Conservation (phyloP, 2,329 filamentous ascomycete genomes). For the Zasmidium cellare region DNA sequence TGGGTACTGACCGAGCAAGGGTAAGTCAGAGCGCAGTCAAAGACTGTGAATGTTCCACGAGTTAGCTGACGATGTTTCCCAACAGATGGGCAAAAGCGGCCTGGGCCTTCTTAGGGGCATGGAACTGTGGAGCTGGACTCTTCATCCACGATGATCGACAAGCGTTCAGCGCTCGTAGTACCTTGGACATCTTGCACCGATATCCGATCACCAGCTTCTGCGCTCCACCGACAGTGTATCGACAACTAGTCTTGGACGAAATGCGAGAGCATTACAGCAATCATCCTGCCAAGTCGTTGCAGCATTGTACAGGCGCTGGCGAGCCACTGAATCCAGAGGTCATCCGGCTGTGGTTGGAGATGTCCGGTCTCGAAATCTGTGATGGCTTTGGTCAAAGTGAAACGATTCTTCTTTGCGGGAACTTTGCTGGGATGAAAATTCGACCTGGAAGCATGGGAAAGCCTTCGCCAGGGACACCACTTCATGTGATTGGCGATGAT, state of each 20-base stretch:
- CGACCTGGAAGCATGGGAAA: conserved; percentile 43
- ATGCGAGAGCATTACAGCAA: conserved; percentile 30
- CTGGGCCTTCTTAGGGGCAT: conserved; percentile 42
- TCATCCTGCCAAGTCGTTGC: conserved; percentile 31
- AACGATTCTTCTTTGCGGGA: conserved; percentile 42
- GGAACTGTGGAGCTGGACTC: conserved; percentile 43
- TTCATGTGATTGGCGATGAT: conserved; percentile 36
- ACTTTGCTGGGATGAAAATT: conserved; percentile 37
- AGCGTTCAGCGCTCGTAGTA: conserved; percentile 34
- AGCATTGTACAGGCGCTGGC: conserved; percentile 41
- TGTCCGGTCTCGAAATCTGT: conserved; percentile 39
- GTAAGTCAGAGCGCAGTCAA: neutral
- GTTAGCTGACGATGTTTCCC: neutral
- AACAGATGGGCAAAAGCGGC: conserved; percentile 43
- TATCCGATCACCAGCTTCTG: conserved; percentile 45
- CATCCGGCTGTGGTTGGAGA: conserved; percentile 38
- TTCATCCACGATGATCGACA: conserved; percentile 42
- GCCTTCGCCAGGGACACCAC: conserved; percentile 39
- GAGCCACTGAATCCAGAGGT: conserved; percentile 44
- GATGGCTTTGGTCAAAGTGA: conserved; percentile 46
- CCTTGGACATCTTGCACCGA: conserved; percentile 36
- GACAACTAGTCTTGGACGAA: conserved; percentile 41
- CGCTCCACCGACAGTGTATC: conserved; percentile 43
- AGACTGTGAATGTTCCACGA: no score
- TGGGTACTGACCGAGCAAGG: conserved; percentile 46